Evolutionary conservation across 2,329 filamentous ascomycete genomes (phyloP), one percentile per base, ranked within the genome.

Genomic region (Apiospora malaysiana): DNA sequence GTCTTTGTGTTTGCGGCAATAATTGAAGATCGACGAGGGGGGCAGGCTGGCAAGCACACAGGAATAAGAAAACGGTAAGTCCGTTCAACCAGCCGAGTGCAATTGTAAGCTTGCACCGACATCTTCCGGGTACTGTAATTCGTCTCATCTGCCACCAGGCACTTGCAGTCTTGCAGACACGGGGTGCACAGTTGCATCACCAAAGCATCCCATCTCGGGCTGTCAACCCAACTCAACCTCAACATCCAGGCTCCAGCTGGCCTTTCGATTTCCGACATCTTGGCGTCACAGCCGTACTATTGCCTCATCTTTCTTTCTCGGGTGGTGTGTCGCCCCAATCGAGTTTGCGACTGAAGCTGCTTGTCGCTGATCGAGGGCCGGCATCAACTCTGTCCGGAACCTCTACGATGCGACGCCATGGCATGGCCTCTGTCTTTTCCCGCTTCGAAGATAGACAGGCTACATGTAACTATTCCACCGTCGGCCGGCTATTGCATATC

Each of bases 121-220:
- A n/a, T 63, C 8, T 63, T 63, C 56, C 7, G 56, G 40, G 40
- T 40, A 40, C n/a, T 63, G 40, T 40, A 40, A 40, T 63, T 12
- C 21, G 8, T 40, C 21, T 32, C 27, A n/a, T 59, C 18, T 12
- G 27, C 25, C 5, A 10, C 49, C 25, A 18, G 49, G 49, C 16
- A 59, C 51, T 59, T 21, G 51, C 51, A 37, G 25, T 32, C 51
- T 59, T 21, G 51, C 51, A 37, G 25, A 4, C 51, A 32, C 25
- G 7, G 37, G 32, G 27, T 37, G 16, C 16, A 18, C 27, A 59
- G 14, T 59, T 37, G 51, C 51, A 18, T 37, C 27, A 37, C 27
- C 32, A 37, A 37, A 59, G 51, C 51, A 37, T 59, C 51, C 51
- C 51, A 59, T 59, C 51, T 59, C 51, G 10, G 27, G 27, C 51